These are phyloP conservation scores for Logfia minima DNA, from an alignment of 129 eudicot genomes.

Conservation along the genomic window DNA sequence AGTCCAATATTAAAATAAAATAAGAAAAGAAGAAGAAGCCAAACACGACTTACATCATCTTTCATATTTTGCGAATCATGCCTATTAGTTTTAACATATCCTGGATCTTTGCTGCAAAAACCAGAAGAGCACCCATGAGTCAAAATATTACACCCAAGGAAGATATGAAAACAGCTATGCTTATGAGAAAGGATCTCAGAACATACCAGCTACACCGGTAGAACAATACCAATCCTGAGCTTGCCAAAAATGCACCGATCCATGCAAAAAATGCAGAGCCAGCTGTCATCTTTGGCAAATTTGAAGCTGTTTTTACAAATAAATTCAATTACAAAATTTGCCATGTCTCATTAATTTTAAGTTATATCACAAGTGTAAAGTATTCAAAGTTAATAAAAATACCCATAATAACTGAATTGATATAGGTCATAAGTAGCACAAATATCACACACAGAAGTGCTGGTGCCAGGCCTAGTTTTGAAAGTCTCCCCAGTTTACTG, in stretches of 20 bases:
- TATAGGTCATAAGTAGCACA: constrained; percentile 65
- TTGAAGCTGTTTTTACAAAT: constrained; percentile 48
- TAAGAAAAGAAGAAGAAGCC: not conserved
- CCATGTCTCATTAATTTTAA: constrained; percentile 3
- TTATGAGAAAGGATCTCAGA: not conserved
- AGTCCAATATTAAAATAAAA: not conserved
- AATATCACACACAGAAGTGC: constrained; percentile 77
- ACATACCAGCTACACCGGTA: constrained; percentile 89
- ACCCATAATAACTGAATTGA: constrained; percentile 82
- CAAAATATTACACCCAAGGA: not conserved
- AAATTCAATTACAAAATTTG: constrained; percentile 2
- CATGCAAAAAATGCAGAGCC: constrained; percentile 79
- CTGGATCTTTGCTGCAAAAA: constrained; percentile 93
- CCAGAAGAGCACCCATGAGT: constrained; percentile 23
- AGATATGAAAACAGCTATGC: not conserved
- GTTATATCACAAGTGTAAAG: not conserved
- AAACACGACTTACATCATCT: constrained; percentile 74
- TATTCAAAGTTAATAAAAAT: constrained; percentile 26
- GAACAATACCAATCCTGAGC: constrained; percentile 68
- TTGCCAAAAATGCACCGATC: constrained; percentile 77
- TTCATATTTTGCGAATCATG: constrained; percentile 79
- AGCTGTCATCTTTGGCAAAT: constrained; percentile 76
- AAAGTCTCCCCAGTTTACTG: constrained; percentile 62
- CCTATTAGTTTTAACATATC: constrained; percentile 69
- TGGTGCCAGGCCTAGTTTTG: constrained; percentile 95